phyloP scores from a whole-genome alignment of 352 stramenopile species.

The Phytopythium boreale region DNA sequence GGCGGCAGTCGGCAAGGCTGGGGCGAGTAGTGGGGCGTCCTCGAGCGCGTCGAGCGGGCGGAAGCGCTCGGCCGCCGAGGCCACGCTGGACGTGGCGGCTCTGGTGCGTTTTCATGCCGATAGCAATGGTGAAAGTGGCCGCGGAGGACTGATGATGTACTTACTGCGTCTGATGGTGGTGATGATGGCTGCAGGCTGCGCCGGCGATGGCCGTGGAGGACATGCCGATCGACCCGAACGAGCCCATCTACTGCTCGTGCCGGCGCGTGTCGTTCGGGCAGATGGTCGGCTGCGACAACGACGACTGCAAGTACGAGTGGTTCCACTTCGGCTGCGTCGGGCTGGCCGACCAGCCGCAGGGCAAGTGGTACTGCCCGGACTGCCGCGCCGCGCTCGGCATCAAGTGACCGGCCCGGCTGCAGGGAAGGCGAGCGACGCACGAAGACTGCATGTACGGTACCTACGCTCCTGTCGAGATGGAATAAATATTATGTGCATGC shows the following conservation, averaged over 20 bases:
- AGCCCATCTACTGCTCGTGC: constrained; percentile 87
- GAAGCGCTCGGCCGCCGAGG: constrained; percentile 49
- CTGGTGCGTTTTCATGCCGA: constrained; percentile 10
- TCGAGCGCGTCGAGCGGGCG: constrained; percentile 19
- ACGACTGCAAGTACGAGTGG: constrained; percentile 93
- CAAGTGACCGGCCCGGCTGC: constrained; percentile 35
- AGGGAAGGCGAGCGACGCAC: no score
- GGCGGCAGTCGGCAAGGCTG: constrained; percentile 6
- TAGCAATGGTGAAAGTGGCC: background rate
- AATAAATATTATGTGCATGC: background rate
- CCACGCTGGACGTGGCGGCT: constrained; percentile 28
- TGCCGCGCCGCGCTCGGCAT: constrained; percentile 69
- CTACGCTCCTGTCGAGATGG: background rate
- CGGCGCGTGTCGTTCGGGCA: constrained; percentile 87
- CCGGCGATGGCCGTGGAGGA: constrained; percentile 63
- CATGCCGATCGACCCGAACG: constrained; percentile 83
- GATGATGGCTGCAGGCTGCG: constrained; percentile 13
- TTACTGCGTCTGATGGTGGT: background rate
- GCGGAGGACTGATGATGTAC: background rate
- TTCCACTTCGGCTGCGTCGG: constrained; percentile 91
- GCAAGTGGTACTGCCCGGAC: constrained; percentile 84
- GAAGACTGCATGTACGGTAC: no score
- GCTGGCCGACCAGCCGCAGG: constrained; percentile 76
- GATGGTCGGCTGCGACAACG: constrained; percentile 92
- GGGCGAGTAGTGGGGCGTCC: background rate